Base-by-base conservation (phyloP, 352 stramenopile species). In the Phytophthora meadii region DNA sequence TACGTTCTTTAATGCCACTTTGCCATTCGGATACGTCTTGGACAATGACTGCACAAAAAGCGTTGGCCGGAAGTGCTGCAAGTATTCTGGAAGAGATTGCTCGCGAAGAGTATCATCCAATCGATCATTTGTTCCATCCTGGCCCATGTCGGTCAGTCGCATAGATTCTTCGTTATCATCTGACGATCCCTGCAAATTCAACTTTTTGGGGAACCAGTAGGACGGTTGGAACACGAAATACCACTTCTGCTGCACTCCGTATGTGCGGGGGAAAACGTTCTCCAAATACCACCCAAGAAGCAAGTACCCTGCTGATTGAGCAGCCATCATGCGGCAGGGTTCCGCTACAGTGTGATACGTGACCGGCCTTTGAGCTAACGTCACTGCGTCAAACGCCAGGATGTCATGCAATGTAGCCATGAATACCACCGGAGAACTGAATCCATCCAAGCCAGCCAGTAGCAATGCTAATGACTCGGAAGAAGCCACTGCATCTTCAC, bases 251-350 rank as follows among this genome's bases (percentile, higher is more conserved):
- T 89, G 82, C 44, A 97, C 89, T 17, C 96, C 96, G 50, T 95
- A 97, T 14, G 97, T 87, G 9, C 85, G 82, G 14, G 96, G 96
- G 34, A 98, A 88, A 1, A 98, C 92, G 39, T 95, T 89, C 60
- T 98, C 95, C 17, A 99, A 76, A 70, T 99, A 99, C 81, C 84
- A 97, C 3, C 89, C 95, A 8, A 99, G 72, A 10, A 98, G 34
- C 19, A 93, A 60, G 56, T 98, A 98, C 6, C 94, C 74, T 22
- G 91, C 24, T 27, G 80, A 87, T 65, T 99, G 95, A 3, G 85
- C 7, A 8, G 89, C 34, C 74, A 99, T 92, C 30, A 90, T 77
- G 22, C 70, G 24, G 9, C 72, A 88, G 7, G 84, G 80, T 28
- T 24, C 57, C 8, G 63, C 67, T 3, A 95, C 62, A 0, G 79